Base-by-base conservation (phyloP, 345 rosid genomes). In the Camelina laxa region DNA sequence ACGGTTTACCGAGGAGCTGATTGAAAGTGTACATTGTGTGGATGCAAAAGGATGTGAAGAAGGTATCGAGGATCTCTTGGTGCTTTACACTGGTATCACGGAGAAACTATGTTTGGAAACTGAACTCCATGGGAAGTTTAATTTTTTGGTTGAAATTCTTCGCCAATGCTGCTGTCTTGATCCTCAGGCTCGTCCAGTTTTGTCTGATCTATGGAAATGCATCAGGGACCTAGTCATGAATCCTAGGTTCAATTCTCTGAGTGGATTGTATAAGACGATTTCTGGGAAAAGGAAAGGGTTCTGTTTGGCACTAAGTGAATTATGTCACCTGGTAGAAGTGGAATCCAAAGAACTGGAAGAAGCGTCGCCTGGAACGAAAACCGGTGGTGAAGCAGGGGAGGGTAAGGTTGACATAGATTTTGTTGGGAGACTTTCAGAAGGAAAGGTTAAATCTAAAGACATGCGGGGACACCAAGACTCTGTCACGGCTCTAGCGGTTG, bases 401-500 rank as follows among this genome's bases (percentile, higher is more conserved):
- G 67, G 73, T n/a, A 68, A 63, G 31, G 36, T 31, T 82, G 80
- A 74, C 53, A 77, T 78, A 41, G 80, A 81, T 72, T 82, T 88
- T 60, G 54, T 63, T 53, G 81, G 82, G 57, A 87, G 84, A 24
- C 67, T 91, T 65, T 70, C 79, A 15, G 70, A 80, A 66, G 87
- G 86, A 66, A 83, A 80, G 42, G 65, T 90, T 51, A 85, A 85
- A 74, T 80, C 76, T 45, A 90, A 80, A 80, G 88, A 84, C 62
- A 33, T 91, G 77, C 82, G 33, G 58, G 91, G 96, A 48, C 98
- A 91, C 80, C 89, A 84, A 68, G 93, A 83, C 83, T 82, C 86
- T 76, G 82, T 94, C 65, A 91, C 97, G 0, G 91, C 87, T 62
- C 86, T 94, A 61, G 87, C 95, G 1, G 3, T 91, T 53, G 98